Conservation (phyloP, 2,329 filamentous ascomycete species). For the Cercospora zeina region DNA sequence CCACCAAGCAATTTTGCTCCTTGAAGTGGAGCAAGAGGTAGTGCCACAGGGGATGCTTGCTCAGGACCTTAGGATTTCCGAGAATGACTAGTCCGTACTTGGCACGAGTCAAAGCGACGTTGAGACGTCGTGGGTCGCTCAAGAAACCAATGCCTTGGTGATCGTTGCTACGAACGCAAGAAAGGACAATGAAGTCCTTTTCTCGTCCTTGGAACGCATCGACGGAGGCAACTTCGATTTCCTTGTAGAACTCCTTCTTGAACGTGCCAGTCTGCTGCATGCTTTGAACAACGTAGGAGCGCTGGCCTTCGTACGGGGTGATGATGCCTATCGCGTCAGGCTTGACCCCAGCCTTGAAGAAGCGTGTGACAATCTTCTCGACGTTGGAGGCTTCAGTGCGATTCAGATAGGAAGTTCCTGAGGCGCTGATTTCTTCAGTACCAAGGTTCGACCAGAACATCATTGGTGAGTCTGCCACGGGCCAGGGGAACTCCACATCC, state of each 20-base stretch:
- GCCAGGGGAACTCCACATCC: conserved; percentile 98
- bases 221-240: conserved; percentile 96
- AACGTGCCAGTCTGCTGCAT: conserved; percentile 98
- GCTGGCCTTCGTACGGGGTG: conserved; percentile 96
- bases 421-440: conserved; percentile 96
- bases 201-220: conserved; percentile 98
- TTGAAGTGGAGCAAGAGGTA: conserved; percentile 95
- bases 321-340: conserved; percentile 94
- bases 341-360: conserved; percentile 98
- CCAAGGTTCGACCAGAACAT: conserved; percentile 99
- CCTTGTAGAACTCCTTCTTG: conserved; percentile 98
- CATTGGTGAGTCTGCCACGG: conserved; percentile 90
- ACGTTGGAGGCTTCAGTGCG: conserved; percentile 96
- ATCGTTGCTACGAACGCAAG: conserved; percentile 96
- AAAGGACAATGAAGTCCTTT: conserved; percentile 98
- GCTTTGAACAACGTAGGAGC: conserved; percentile 97
- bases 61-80: conserved; percentile 94
- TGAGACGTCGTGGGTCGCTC: conserved; percentile 94
- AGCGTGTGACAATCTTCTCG: conserved; percentile 96
- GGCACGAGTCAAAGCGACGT: conserved; percentile 92
- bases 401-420: conserved; percentile 96
- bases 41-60: conserved; percentile 98
- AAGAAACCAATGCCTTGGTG: conserved; percentile 99
- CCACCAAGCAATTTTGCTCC: conserved; percentile 91
- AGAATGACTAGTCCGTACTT: conserved; percentile 97